Evolutionary conservation across 2,329 filamentous ascomycete species (phyloP), one percentile per base, ranked within the genome.

Genomic region (Neofusicoccum sp.): DNA sequence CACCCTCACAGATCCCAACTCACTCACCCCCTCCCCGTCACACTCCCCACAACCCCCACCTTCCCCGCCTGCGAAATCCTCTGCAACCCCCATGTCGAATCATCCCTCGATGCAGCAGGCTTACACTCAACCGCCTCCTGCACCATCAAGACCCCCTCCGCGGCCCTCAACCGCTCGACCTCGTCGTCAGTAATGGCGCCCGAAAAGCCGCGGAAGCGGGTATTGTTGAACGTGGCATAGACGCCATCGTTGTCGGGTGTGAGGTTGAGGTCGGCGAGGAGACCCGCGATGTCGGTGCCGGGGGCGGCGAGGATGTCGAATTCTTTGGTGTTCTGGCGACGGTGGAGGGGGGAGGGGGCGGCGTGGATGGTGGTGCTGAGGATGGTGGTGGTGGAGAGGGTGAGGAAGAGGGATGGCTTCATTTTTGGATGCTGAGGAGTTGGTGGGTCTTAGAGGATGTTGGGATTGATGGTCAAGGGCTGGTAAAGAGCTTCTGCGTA

Each of bases 71-170:
- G 71, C 11, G 74, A 76, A 51, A 79, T 73, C 59, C 76, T 73
- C 9, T 68, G 72, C n/a, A 79, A 67, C 44, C 77, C 77, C 70
- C 74, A 78, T 1, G 76, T 70, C 33, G 76, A 69, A 31, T 70
- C 69, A 28, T 65, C 64, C 65, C 79, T 76, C 6, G 71, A 75
- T 16, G 71, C 67, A 31, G 72, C 28, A n/a, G 38, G 20, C 36
- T 24, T 34, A 14, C 51, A 12, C 20, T 53, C 26, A 4, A 31
- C 58, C 7, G 30, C 58, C 16, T 47, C 38, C 11, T 31, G 12
- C 33, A 60, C 58, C 34, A 24, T 60, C 4, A 48, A 26, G 24
- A 60, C 58, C 1, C 47, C 58, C 3, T 38, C 38, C 1, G 38
- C 38, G 4, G 30, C 38, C 33, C 28, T 28, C 28, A 60, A 28